A percentile compares a stretch with the other conserved stretches of the same genome.
Conservation (phyloP, 768 basidiomycete genomes). For the Boletus subcaerulescens region DNA sequence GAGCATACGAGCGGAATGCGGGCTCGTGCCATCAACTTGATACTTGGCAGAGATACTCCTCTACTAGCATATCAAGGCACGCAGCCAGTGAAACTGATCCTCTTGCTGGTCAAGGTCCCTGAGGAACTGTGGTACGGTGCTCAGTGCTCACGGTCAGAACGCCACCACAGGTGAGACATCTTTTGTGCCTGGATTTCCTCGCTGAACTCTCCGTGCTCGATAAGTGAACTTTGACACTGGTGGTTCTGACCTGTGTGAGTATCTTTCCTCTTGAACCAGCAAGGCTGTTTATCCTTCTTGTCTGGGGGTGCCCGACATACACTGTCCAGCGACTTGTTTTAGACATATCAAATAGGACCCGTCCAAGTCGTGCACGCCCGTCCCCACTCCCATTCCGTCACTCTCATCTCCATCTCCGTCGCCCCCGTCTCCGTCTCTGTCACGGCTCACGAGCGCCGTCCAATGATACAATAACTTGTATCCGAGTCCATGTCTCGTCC, state of each 20-base stretch:
- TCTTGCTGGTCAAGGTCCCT: constrained; percentile 28
- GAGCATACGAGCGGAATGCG: constrained; percentile 41
- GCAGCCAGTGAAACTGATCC: constrained; percentile 15
- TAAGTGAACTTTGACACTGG: constrained; percentile 50
- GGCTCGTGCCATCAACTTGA: constrained; percentile 34
- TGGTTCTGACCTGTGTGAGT: constrained; percentile 41
- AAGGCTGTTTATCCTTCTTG: not conserved
- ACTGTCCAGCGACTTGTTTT: constrained; percentile 24
- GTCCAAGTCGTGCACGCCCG: constrained; percentile 21
- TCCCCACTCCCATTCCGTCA: no score
- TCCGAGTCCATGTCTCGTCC: no score
- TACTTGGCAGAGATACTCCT: constrained; percentile 2
- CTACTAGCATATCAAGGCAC: constrained; percentile 4
- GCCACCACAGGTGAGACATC: constrained; percentile 37
- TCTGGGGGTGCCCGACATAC: constrained; percentile 32
- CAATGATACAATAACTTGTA: no score
- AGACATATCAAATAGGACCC: constrained; percentile 30
- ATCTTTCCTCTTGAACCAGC: not conserved
- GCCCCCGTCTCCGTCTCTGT: no score
- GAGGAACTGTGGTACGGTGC: constrained; percentile 39
- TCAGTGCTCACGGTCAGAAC: constrained; percentile 45
- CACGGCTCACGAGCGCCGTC: no score
- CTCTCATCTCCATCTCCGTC: no score
- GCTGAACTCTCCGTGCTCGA: not conserved
- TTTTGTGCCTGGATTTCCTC: not conserved